These are phyloP conservation scores for Nothophaeocryptopus gaeumannii DNA, from an alignment of 2,329 filamentous ascomycete species.

Conservation along the genomic window DNA sequence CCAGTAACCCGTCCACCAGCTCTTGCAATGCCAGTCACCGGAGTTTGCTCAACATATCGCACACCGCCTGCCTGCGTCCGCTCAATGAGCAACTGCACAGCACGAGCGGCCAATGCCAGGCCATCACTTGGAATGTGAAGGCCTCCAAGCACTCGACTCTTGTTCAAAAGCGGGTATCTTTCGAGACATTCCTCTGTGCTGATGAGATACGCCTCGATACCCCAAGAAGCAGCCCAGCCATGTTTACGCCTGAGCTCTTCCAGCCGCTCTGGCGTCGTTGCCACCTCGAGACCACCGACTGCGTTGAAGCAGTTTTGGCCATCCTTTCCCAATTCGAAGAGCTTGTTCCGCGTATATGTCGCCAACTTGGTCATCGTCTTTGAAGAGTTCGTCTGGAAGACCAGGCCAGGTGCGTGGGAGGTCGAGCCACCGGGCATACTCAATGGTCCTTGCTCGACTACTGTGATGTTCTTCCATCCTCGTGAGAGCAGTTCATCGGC, in stretches of 20 bases:
- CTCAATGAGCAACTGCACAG: slow-evolving; percentile 60
- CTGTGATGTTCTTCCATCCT: slow-evolving; percentile 63
- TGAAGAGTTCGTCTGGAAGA: slow-evolving; percentile 61
- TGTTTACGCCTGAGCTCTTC: slow-evolving; percentile 62
- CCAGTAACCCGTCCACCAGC: slow-evolving; percentile 53
- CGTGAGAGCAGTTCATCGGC: slow-evolving; percentile 62
- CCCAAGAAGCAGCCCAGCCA: slow-evolving; percentile 61
- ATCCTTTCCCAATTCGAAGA: slow-evolving; percentile 52
- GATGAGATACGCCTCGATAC: slow-evolving; percentile 55
- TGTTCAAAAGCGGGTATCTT: slow-evolving; percentile 55
- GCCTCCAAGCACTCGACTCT: slow-evolving; percentile 51
- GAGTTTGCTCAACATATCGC: slow-evolving; percentile 54
- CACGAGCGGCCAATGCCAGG: slow-evolving; percentile 59
- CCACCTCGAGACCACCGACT: slow-evolving; percentile 61
- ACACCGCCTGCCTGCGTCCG: slow-evolving; percentile 59
- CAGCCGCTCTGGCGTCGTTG: slow-evolving; percentile 57
- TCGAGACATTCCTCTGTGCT: slow-evolving; percentile 52
- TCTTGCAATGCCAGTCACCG: slow-evolving; percentile 57
- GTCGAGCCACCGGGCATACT: slow-evolving; percentile 63
- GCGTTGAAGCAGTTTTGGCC: slow-evolving; percentile 59
- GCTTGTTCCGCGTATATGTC: slow-evolving; percentile 61
- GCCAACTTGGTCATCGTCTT: slow-evolving; percentile 60
- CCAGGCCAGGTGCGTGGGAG: slow-evolving; percentile 62
- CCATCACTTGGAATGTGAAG: slow-evolving; percentile 61
- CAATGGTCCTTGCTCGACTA: slow-evolving; percentile 63